Evolutionary conservation across 352 stramenopile genomes (phyloP), one percentile per base, ranked within the genome.

Genomic region (Pythium periplocum): DNA sequence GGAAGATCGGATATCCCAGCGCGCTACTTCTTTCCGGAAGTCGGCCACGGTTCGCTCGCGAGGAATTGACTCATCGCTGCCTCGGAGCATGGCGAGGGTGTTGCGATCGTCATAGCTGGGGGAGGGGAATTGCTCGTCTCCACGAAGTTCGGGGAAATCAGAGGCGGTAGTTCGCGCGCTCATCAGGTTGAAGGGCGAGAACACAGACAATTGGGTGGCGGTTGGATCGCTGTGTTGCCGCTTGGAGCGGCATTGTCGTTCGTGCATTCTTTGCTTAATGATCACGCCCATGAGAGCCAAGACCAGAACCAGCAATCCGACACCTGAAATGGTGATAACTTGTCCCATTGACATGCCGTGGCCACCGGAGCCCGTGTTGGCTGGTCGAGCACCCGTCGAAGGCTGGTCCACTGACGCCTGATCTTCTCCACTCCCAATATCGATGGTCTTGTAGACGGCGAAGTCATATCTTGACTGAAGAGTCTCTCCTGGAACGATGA

Each of bases 121-220:
- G 9, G 69, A 75, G 33, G 47, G 35, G 40, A 69, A 66, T 12
- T 79, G 42, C 8, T 47, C 51, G 48, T 78, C 69, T 9, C 66
- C 73, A 52, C 78, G 80, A 6, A 80, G 50, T 41, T 80, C 64
- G 17, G 57, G 68, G 68, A 68, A 83, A 54, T 83, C 66, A 41
- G 70, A 80, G 39, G 62, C 68, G 10, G 69, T 69, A 17, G 62
- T 55, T 26, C 61, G 51, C 31, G 4, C 55, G 33, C 38, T 53
- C 31, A 48, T 53, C 26, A 17, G 8, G 7, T 35, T 7, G 8
- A 48, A 26, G 7, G 17, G 8, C 8, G 8, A 8, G 31, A 64
- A 10, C 11, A 61, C 56, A 17, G 53, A 59, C 35, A 42, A 43
- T 33, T 45, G 48, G 37, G 44, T 50, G 8, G 44, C 44, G n/a